phyloP scores from a whole-genome alignment of 352 stramenopile genomes.

The Pythium volutum region DNA sequence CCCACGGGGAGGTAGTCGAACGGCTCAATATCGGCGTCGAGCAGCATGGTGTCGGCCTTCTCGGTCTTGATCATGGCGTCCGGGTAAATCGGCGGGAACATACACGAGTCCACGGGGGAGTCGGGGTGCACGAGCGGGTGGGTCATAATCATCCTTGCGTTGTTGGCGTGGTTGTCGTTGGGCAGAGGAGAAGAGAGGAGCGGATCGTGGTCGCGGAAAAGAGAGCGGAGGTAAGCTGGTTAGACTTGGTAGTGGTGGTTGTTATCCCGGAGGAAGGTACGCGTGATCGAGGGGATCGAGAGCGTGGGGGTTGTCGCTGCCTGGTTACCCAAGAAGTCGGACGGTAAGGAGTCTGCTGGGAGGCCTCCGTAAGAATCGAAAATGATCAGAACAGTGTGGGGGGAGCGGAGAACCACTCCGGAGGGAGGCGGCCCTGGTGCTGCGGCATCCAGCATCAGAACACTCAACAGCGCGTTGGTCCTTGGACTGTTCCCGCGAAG shows the following conservation, averaged over 20 bases:
- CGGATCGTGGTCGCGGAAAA: not conserved
- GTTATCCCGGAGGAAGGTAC: slow-evolving; percentile 25
- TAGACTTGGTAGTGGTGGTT: slow-evolving; percentile 16
- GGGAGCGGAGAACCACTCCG: not conserved
- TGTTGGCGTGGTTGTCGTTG: slow-evolving; percentile 1
- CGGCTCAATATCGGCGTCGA: slow-evolving; percentile 57
- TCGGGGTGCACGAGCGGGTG: slow-evolving; percentile 32
- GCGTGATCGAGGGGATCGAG: slow-evolving; percentile 17
- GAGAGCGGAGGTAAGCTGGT: slow-evolving; percentile 1
- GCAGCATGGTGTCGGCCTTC: slow-evolving; percentile 20
- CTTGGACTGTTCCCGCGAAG: not conserved
- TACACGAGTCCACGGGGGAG: slow-evolving; percentile 71
- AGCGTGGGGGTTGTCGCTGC: slow-evolving; percentile 20
- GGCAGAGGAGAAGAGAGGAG: slow-evolving; percentile 6
- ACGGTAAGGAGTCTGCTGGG: slow-evolving; percentile 29
- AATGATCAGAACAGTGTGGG: slow-evolving; percentile 12
- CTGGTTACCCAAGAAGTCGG: slow-evolving; percentile 20
- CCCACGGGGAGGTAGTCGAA: slow-evolving; percentile 51
- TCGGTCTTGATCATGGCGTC: slow-evolving; percentile 18
- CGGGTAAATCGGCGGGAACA: slow-evolving; percentile 59
- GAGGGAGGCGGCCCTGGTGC: not conserved
- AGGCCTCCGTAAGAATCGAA: slow-evolving; percentile 29
- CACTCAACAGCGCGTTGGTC: not conserved
- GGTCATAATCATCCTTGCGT: slow-evolving; percentile 21
- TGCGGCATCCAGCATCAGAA: slow-evolving; percentile 5